A percentile compares a stretch with the other conserved stretches of the same genome.
These are phyloP conservation scores for Clavispora phyllophila DNA, from an alignment of 805 yeast genomes.

Conservation along the genomic window DNA sequence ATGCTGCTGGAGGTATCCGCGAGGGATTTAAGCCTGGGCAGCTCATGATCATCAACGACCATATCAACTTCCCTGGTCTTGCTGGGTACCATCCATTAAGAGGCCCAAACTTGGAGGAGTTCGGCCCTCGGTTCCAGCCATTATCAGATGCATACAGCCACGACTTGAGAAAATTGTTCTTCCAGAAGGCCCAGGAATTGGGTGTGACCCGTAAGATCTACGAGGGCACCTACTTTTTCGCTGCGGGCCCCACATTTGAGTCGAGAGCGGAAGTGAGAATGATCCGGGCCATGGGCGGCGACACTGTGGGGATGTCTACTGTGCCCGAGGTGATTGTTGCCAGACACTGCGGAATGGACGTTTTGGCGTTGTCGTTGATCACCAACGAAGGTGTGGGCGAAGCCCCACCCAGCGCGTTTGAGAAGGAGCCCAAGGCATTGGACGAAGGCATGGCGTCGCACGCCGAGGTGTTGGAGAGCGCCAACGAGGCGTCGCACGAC, in stretches of 20 bases:
- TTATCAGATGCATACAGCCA: conserved; percentile 86
- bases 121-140: conserved; percentile 86
- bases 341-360: conserved; percentile 78
- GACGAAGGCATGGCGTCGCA: conserved; percentile 83
- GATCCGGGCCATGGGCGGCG: conserved; percentile 72
- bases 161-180: conserved; percentile 58
- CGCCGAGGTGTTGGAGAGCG: conserved; percentile 84
- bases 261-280: conserved; percentile 86
- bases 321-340: conserved; percentile 95
- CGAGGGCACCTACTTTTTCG: conserved; percentile 84
- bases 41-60: conserved; percentile 85
- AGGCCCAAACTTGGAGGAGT: conserved; percentile 75
- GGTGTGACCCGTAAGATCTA: conserved; percentile 57
- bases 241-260: conserved; percentile 93
- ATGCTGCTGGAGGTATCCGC: conserved; percentile 93
- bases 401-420: conserved; percentile 63
- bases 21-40: conserved; percentile 71
- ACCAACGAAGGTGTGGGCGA: conserved; percentile 78
- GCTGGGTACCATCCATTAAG: conserved; percentile 83
- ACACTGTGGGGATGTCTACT: conserved; percentile 96
- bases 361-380: conserved; percentile 78
- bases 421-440: conserved; percentile 46
- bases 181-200: conserved; percentile 44
- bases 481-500: conserved; percentile 74
- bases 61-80: conserved; percentile 85